A percentile compares a stretch with the other conserved stretches of the same genome.
Evolutionary conservation across 768 basidiomycete genomes (phyloP).

Genomic region (Lentinula detonsa): DNA sequence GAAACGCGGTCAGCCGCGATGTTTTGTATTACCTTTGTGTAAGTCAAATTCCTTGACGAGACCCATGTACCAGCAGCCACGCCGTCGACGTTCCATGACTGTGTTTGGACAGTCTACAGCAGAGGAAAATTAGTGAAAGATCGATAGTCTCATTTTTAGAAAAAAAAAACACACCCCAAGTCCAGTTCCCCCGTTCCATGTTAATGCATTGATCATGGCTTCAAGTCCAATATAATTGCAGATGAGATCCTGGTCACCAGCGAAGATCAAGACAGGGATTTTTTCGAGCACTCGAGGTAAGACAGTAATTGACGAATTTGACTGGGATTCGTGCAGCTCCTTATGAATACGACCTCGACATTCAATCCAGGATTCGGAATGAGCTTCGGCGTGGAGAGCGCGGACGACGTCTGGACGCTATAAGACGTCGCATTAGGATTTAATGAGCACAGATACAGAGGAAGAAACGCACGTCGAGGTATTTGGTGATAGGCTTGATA

Average conservation of each 20-base stretch:
- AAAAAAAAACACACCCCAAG: conserved; percentile 57
- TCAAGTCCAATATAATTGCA: conserved; percentile 95
- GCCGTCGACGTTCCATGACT: conserved; percentile 71
- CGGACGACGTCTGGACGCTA: conserved; percentile 76
- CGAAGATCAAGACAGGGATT: conserved; percentile 87
- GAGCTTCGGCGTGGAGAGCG: conserved; percentile 77
- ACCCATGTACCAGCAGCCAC: conserved; percentile 89
- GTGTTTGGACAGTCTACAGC: conserved; percentile 56
- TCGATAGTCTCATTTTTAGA: neutral
- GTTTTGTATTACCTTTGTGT: conserved; percentile 63
- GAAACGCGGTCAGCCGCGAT: neutral
- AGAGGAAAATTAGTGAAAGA: conserved; percentile 5
- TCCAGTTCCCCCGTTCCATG: conserved; percentile 83
- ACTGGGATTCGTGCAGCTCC: conserved; percentile 49
- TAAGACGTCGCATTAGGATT: conserved; percentile 1
- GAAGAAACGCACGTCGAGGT: conserved; percentile 63
- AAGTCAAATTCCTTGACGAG: conserved; percentile 82
- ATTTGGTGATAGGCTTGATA: conserved; percentile 64
- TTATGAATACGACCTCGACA: conserved; percentile 64
- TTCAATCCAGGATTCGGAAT: conserved; percentile 83
- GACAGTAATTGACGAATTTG: conserved; percentile 67
- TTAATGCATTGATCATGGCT: conserved; percentile 72
- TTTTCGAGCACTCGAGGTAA: conserved; percentile 73
- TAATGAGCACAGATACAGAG: neutral
- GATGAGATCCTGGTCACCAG: conserved; percentile 93